These are phyloP conservation scores for Cyclospora cayetanensis DNA, from an alignment of 169 alveolate genomes.

Conservation along the genomic window DNA sequence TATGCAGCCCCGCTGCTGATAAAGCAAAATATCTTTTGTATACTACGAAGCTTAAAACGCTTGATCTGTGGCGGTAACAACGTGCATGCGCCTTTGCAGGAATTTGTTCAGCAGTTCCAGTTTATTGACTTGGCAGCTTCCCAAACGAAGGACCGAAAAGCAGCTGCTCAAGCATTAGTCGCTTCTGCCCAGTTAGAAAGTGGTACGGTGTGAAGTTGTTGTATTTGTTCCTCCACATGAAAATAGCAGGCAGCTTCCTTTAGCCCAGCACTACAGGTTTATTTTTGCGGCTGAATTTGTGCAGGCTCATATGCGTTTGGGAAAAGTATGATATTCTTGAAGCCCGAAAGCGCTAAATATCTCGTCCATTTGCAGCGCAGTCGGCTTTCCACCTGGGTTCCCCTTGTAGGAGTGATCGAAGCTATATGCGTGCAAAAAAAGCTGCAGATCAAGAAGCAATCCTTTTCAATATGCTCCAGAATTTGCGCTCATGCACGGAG, in stretches of 20 bases:
- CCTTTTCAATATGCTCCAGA: slow-evolving; percentile 52
- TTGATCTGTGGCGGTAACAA: no score
- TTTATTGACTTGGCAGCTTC: slow-evolving; percentile 81
- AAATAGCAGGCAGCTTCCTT: neutral
- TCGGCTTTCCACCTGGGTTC: slow-evolving; percentile 90
- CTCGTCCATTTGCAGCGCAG: slow-evolving; percentile 88
- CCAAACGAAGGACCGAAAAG: slow-evolving; percentile 73
- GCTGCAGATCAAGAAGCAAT: neutral
- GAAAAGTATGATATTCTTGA: slow-evolving; percentile 90
- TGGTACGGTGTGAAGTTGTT: neutral
- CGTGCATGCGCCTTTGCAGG: slow-evolving; percentile 75
- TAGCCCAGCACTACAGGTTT: neutral
- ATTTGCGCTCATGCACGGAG: slow-evolving; percentile 70
- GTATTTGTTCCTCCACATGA: neutral
- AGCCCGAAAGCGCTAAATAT: slow-evolving; percentile 88
- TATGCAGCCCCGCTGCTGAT: no score
- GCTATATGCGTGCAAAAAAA: slow-evolving; percentile 78
- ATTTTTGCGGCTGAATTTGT: neutral
- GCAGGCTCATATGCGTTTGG: slow-evolving; percentile 85
- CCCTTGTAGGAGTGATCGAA: slow-evolving; percentile 87
- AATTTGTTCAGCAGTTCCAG: slow-evolving; percentile 85
- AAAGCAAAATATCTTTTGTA: no score
- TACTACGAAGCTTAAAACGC: no score
- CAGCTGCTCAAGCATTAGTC: slow-evolving; percentile 77
- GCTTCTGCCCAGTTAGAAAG: slow-evolving; percentile 38